Base-by-base conservation (phyloP, 2,329 filamentous ascomycete species). In the Metarhizium sp. region DNA sequence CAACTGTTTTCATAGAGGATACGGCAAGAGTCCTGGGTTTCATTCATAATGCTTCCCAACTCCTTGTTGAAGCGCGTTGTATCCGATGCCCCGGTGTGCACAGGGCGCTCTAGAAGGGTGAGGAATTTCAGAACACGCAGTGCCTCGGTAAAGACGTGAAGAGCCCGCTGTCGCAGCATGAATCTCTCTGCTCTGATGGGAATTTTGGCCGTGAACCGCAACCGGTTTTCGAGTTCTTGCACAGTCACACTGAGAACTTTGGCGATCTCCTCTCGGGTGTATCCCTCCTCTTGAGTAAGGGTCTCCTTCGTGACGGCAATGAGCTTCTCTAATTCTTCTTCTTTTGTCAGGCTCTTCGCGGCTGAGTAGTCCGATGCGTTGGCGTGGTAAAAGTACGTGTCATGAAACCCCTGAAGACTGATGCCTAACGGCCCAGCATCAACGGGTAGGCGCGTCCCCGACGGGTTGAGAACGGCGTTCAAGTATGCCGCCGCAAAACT, bases 131-230 rank as follows among this genome's bases (percentile, higher is more conserved):
- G 78, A 14, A 97, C 94, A 13, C 94, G 87, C 30, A 88, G 78
- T 2, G 94, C 92, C 73, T 99, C 94, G 60, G 80, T 82, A 72
- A 94, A 96, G 59, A 96, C 94, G 73, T 99, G 94, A 38, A 92
- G 76, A 0, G 92, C 90, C 45, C 94, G 86, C 71, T 95, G 90
- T 29, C 87, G 85, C 42, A 99, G 83, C 74, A 87, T 88, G 79
- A 97, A 97, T 16, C 79, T 81, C 55, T 94, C 88, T 1, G 92
- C 90, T 40, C 91, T 87, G 7, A 97, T 88, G 2, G 92, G 90
- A 72, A 96, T 96, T 57, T 87, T 87, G 52, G 88, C 88, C 73
- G 91, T 90, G 77, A 90, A 97, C 51, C 84, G 82, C 77, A 90
- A 97, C 51, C 84, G 82, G 52, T 82, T 69, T 69, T 95, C 84